Conservation (phyloP, 2,329 filamentous ascomycete genomes). For the Exophiala oligosperma region DNA sequence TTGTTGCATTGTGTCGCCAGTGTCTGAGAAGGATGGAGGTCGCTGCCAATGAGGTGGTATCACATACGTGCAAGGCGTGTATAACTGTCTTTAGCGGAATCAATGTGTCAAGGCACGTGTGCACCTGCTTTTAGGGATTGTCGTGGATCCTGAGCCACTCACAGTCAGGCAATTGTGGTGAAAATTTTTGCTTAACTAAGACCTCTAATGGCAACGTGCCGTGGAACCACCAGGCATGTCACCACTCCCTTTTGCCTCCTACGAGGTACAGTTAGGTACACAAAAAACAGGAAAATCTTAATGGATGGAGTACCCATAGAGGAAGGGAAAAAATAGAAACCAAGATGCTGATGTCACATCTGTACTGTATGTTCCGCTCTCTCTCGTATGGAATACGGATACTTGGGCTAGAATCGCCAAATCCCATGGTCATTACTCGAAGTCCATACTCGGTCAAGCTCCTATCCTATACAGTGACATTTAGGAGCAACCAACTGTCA, state of each 20-base stretch:
- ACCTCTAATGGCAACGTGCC: conserved; percentile 19
- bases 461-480: too few species aligned
- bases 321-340: too few species aligned
- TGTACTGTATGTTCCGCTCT: too few species aligned
- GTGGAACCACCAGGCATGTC: conserved; percentile 13
- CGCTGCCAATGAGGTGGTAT: conserved; percentile 18
- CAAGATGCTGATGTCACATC: too few species aligned
- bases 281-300: neutral
- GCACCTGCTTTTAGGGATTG: conserved; percentile 27
- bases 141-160: conserved; percentile 20
- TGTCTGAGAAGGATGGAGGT: conserved; percentile 7
- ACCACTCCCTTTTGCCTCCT: neutral
- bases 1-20: conserved; percentile 9
- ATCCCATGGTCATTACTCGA: too few species aligned
- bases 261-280: neutral
- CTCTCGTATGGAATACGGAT: too few species aligned
- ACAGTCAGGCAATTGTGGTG: conserved; percentile 19
- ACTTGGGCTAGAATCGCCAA: too few species aligned
- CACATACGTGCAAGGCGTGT: conserved; percentile 21
- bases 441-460: too few species aligned
- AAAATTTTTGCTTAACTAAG: conserved; percentile 25
- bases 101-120: conserved; percentile 25
- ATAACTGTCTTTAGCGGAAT: conserved; percentile 24
- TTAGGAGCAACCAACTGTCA: too few species aligned
- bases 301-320: too few species aligned